phyloP scores from a whole-genome alignment of 2,329 filamentous ascomycete genomes.

The Fusarium sp. region DNA sequence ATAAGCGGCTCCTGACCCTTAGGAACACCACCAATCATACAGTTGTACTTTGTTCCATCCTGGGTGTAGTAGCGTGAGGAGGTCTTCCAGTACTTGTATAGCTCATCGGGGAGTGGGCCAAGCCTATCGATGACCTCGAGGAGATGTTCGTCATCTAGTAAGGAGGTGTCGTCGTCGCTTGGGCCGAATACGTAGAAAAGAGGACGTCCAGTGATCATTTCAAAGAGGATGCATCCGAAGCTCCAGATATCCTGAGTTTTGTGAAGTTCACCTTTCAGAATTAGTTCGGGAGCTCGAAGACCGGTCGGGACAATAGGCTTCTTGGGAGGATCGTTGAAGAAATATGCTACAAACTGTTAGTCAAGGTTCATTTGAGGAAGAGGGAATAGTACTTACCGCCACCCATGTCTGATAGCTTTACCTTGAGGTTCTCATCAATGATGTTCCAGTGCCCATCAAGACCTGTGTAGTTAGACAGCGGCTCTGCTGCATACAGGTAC shows the following conservation, averaged over 20 bases:
- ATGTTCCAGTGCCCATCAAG: not conserved
- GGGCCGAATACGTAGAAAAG: not conserved
- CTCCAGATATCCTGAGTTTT: slow-evolving; percentile 14
- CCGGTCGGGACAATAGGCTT: accelerated
- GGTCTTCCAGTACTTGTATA: not conserved
- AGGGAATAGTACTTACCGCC: not conserved
- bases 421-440: not conserved
- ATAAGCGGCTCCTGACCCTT: not conserved
- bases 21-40: not conserved
- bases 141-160: not conserved
- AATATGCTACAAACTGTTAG: not conserved
- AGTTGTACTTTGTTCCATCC: not conserved
- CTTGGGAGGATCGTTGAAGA: not conserved
- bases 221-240: slow-evolving; percentile 19
- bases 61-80: not conserved
- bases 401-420: slow-evolving; percentile 15
- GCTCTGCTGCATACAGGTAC: not conserved
- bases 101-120: not conserved
- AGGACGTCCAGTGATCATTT: not conserved
- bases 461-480: not conserved
- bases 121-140: not conserved
- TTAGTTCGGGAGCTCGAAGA: slow-evolving; percentile 3
- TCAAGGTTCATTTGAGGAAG: accelerated
- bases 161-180: accelerated
- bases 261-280: not conserved